A percentile compares a stretch with the other conserved stretches of the same genome.
These are phyloP conservation scores for Chenopodium berlandieri DNA, from an alignment of 148 eudicot genomes.

Conservation along the genomic window DNA sequence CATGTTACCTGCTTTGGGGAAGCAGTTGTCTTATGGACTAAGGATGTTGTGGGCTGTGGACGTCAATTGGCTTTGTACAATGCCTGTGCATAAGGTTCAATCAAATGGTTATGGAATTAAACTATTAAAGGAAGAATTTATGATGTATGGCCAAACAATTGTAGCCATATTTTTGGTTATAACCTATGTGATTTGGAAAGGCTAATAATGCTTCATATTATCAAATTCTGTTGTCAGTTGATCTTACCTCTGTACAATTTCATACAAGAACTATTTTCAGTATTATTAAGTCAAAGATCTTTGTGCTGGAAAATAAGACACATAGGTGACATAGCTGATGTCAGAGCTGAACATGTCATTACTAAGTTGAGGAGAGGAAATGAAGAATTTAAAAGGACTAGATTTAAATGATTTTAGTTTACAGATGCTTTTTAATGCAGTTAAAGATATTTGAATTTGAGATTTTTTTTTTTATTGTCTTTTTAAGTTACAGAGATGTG, in stretches of 20 bases:
- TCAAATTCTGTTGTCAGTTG: neutral
- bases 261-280: neutral
- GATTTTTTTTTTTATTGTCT: neutral
- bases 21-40: neutral
- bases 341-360: neutral
- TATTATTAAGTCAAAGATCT: neutral
- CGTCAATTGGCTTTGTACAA: neutral
- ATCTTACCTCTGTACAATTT: neutral
- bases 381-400: neutral
- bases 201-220: neutral
- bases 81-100: neutral
- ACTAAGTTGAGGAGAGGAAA: neutral
- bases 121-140: neutral
- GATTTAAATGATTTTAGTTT: neutral
- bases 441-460: neutral
- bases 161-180: neutral
- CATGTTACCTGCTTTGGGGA: neutral
- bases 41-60: neutral
- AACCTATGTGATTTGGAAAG: neutral
- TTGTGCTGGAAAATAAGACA: neutral
- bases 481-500: slow-evolving; percentile 1
- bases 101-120: neutral
- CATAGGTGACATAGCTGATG: neutral
- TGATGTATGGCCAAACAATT: neutral
- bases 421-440: neutral